A percentile compares a stretch with the other conserved stretches of the same genome.
Evolutionary conservation across 768 basidiomycete species (phyloP).

Genomic region (Stropharia rugosoannulata): DNA sequence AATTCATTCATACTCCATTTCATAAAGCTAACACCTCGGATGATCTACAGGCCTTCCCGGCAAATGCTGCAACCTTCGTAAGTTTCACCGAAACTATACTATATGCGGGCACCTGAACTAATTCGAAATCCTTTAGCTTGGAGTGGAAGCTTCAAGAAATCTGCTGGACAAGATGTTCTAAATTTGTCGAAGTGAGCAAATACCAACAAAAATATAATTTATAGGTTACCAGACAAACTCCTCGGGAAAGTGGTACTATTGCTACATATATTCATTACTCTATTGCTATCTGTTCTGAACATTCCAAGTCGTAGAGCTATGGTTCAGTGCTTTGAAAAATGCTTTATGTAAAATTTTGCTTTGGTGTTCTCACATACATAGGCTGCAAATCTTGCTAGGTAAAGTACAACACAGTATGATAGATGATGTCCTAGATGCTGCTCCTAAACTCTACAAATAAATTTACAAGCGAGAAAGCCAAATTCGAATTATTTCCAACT

Average conservation of each 20-base stretch:
- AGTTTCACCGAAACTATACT: constrained; percentile 29
- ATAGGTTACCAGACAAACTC: not conserved
- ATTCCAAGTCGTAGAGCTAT: not conserved
- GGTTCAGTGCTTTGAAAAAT: not conserved
- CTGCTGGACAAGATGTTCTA: constrained; percentile 69
- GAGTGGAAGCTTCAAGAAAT: constrained; percentile 89
- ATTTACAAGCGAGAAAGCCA: not conserved
- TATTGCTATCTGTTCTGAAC: constrained; percentile 6
- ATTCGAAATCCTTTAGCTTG: constrained; percentile 54
- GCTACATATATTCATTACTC: constrained; percentile 6
- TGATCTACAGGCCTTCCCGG: constrained; percentile 82
- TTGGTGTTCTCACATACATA: constrained; percentile 1
- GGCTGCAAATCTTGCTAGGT: constrained; percentile 8
- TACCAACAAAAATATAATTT: constrained; percentile 3
- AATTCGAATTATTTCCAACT: constrained; percentile 57
- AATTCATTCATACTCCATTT: not conserved
- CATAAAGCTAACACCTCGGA: not conserved
- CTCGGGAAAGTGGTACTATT: not conserved
- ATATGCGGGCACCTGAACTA: constrained; percentile 4
- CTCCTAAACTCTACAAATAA: constrained; percentile 3
- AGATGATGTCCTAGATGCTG: constrained; percentile 12
- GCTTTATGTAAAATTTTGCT: not conserved
- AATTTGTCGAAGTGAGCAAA: constrained; percentile 1
- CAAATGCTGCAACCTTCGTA: constrained; percentile 93
- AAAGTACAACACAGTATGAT: constrained; percentile 14